Conservation (phyloP, 2,329 filamentous ascomycete species). For the Colletotrichum filicis region DNA sequence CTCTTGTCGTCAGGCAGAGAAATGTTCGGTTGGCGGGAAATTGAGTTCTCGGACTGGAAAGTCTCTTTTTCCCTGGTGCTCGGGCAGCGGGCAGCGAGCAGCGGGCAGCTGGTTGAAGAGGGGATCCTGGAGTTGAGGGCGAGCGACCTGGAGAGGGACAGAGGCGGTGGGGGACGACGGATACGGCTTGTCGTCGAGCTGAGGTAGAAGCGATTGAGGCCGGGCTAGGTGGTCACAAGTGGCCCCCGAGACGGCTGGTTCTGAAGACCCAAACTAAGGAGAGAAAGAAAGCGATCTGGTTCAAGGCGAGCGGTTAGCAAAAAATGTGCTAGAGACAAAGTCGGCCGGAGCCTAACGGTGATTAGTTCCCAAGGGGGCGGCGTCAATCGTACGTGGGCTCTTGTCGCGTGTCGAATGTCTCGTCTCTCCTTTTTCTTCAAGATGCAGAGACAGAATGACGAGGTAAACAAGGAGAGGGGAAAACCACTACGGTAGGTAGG, state of each 20-base stretch:
- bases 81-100: background rate
- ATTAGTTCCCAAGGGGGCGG: constrained; percentile 15
- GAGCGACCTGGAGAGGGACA: background rate
- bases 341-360: constrained; percentile 25
- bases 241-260: background rate
- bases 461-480: background rate
- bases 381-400: constrained; percentile 18
- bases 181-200: constrained; percentile 10
- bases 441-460: constrained; percentile 11
- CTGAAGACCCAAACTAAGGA: too few relatives aligned
- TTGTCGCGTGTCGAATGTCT: constrained; percentile 3
- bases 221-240: background rate
- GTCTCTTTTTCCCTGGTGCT: background rate
- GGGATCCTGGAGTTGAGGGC: constrained; percentile 12
- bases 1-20: background rate
- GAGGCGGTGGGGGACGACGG: constrained; percentile 16
- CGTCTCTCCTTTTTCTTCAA: constrained; percentile 22
- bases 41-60: background rate
- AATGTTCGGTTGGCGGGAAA: background rate
- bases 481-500: background rate
- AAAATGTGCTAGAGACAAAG: background rate
- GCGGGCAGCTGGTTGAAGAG: background rate
- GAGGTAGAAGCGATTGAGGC: background rate
- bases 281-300: constrained; percentile 14
- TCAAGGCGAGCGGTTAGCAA: constrained; percentile 16